Evolutionary conservation across 164 flowering plant species (phyloP), one percentile per base, ranked within the genome.

Genomic region (Akebia trifoliata): DNA sequence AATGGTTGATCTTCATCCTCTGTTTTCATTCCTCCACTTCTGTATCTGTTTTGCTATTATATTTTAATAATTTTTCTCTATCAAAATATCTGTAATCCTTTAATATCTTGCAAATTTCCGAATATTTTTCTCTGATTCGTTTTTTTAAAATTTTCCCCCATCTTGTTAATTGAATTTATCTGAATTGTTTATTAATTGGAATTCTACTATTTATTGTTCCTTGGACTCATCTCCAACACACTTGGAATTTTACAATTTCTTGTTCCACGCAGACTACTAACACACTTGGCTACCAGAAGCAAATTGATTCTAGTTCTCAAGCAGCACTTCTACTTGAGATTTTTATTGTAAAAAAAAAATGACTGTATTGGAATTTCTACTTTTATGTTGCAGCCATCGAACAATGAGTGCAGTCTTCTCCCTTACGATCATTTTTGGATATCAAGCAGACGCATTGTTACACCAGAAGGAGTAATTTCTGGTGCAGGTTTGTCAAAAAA

Each of bases 361-460:
- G n/a, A n/a, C n/a, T n/a, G n/a, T n/a, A n/a, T n/a, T n/a, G n/a
- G 20, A 6, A 8, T 47, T 36, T 30, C 22, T 7, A 0, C 2
- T 42, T 71, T 54, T 51, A 3, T 70, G 26, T 65, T 50, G 49
- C 79, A 85, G 93, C 63, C 46, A 0, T 44, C 78, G 25, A 70
- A 53, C 21, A 68, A 64, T 25, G 65, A 44, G 9, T 94, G 99
- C 77, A 87, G 96, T 69, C 87, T 90, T 59, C 73, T 78, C 58
- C 83, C 94, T 48, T 44, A 79, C n/a, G 65, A 67, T 30, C 85
- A 73, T 55, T 94, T 69, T 52, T 87, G 92, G 96, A 77, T 94
- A 46, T 54, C 78, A 29, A 94, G 99, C 82, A 84, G 76, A 65
- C 78, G 81, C 21, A 83, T 94, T 61, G 93, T 90, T 37, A 87